Evolutionary conservation across 257 asterid genomes (phyloP), one percentile per base, ranked within the genome.

Genomic region (Nicotiana tabacum): DNA sequence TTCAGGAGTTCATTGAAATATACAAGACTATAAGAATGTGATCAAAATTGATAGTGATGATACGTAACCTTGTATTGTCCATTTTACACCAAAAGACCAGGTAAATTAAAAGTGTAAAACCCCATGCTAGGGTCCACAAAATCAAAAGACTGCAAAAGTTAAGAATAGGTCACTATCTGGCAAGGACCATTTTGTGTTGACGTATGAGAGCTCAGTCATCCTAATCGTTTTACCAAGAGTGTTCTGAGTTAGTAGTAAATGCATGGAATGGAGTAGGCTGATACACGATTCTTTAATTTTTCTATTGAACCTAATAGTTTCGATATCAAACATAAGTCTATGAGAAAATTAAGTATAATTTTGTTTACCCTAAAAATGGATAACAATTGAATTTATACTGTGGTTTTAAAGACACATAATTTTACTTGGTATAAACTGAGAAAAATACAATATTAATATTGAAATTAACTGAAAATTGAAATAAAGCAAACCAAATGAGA

Each of bases 41-140:
- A 43, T 39, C 32, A n/a, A 27, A 24, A 53, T 37, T 37, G 81
- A 55, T 51, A 55, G 66, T 35, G 82, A 77, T 33, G 43, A 57
- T 17, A 77, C 82, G 9, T 33, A 56, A 43, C 58, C 11, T 81
- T 81, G 33, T 53, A 33, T 65, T 9, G 83, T 80, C 57, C 39
- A 67, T 81, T 43, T 51, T n/a, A 53, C 64, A 66, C 58, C 29
- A 43, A 70, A 12, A 39, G 35, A 13, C 7, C 61, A 32, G 12
- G 53, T 12, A 53, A 12, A 81, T 9, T 9, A 9, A 43, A 1
- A 7, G 10, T 43, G 16, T 30, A 17, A 81, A 67, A 67, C 57
- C 35, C 17, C 56, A 66, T 33, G n/a, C 35, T 33, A n/a, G 39
- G 84, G 84, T 68, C 84, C 79, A 81, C 84, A 67, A 81, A 81